Base-by-base conservation (phyloP, 176 grass and related monocot species). In the Cenchrus americanus region DNA sequence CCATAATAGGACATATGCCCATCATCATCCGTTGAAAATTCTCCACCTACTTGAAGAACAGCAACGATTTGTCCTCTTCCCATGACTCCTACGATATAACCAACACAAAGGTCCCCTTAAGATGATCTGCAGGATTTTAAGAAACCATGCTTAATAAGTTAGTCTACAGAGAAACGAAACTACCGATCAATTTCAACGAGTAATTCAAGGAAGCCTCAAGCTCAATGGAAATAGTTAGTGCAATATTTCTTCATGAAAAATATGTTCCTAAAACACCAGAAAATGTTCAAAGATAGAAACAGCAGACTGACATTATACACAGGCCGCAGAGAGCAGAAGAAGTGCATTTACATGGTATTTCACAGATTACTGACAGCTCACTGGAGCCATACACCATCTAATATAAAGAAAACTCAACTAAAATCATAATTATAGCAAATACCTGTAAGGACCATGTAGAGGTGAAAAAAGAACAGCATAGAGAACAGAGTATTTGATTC, bases 1-100 rank as follows among this genome's bases (percentile, higher is more conserved):
- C 93, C 93, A 86, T 86, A 91, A 82, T 98, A 96, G 42, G 93
- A 88, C 92, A 98, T 93, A 27, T 82, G 87, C 14, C 93, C 96
- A 81, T 96, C 93, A 79, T 23, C 90, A 54, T 96, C 89, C 12
- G 88, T 88, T 43, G 79, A 52, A 76, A 99, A 99, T 55, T 99
- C 91, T 12, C 96, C 96, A 50, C 93, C 96, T 84, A 90, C 49
- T 51, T 99, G 91, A 66, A 94, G 92, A 69, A 99, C 94, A 82
- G 89, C 93, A 77, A 99, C 80, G 46, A 99, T 94, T 65, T 91
- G 85, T 57, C 87, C 69, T 75, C 70, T 92, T 86, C 83, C 75
- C 87, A 94, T 94, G 55, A 22, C 19, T 59, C 55, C 55, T 22
- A 59, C 22, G 21, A 22, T 59, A 59, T 59, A 22, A n/a, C 8